Evolutionary conservation across 768 basidiomycete genomes (phyloP), one percentile per base, ranked within the genome.

Genomic region (Kwoniella bestiolae): DNA sequence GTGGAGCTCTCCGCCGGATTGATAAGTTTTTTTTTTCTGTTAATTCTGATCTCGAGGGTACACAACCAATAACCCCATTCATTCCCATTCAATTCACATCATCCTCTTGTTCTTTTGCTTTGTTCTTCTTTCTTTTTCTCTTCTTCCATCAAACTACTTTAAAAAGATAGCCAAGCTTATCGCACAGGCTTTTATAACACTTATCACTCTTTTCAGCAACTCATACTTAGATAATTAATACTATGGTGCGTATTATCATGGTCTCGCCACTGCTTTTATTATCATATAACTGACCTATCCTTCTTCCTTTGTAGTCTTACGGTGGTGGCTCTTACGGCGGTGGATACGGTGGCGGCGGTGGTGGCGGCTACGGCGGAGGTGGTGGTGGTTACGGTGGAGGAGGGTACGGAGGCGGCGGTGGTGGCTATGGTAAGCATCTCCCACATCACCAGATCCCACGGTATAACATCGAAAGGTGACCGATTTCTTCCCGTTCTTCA

Each of bases 321-420:
- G 60, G 66, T 53, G 53, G 47, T 9, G 49, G 12, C 14, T 53
- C 50, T 34, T 46, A 53, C 52, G 70, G 68, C 26, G 67, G 68
- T 60, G 71, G 71, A 49, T 72, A 70, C 32, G 61, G 66, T 62
- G 53, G 68, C 23, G 64, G 69, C 44, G 34, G 56, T 49, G 69
- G 71, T 49, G 71, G 72, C 21, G 75, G 70, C 12, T 67, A 65
- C 44, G 73, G 75, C n/a, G 76, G 72, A 45, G 69, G 69, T 41
- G 66, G 68, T 35, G 77, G 72, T 58, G 71, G 70, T 12, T 66
- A 63, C 31, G 71, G 74, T 21, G 76, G 72, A 44, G 69, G 68
- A 38, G 65, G 67, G 16, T 75, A 69, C 59, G 72, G 66, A 18
- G 79, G 82, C 29, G 81, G 83, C 46, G 80, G 80, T 38, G 81